Conservation (phyloP, 257 asterid species). For the Solanum corneliomulleri region DNA sequence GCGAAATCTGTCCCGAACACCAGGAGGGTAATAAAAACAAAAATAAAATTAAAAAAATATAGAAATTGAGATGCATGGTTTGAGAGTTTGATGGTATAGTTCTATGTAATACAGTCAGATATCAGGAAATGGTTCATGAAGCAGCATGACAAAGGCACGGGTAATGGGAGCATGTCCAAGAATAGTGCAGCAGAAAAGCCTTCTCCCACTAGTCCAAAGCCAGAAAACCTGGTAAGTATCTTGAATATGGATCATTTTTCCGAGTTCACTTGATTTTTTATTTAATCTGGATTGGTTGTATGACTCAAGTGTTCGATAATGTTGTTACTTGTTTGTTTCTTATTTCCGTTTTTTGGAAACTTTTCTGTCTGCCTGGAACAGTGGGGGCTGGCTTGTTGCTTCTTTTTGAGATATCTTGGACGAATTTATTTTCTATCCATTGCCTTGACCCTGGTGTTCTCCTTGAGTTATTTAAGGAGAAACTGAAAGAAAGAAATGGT, state of each 20-base stretch:
- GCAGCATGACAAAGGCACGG: slow-evolving; percentile 48
- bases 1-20: neutral
- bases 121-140: slow-evolving; percentile 91
- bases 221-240: slow-evolving; percentile 34
- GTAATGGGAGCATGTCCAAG: slow-evolving; percentile 43
- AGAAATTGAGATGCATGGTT: neutral
- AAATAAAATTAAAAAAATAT: neutral
- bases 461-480: neutral
- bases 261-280: neutral
- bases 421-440: neutral
- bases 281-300: neutral
- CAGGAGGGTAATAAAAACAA: neutral
- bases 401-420: neutral
- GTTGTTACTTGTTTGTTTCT: neutral
- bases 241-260: neutral
- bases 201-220: slow-evolving; percentile 23
- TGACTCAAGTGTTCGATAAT: neutral
- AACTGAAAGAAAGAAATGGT: neutral
- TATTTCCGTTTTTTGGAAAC: neutral
- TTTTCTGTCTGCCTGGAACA: neutral
- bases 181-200: slow-evolving; percentile 41
- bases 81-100: neutral
- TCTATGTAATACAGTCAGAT: slow-evolving; percentile 49
- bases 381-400: neutral
- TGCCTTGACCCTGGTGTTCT: neutral